Evolutionary conservation across 2,329 filamentous ascomycete species (phyloP), one percentile per base, ranked within the genome.

Genomic region (Furcasterigmium sp.): DNA sequence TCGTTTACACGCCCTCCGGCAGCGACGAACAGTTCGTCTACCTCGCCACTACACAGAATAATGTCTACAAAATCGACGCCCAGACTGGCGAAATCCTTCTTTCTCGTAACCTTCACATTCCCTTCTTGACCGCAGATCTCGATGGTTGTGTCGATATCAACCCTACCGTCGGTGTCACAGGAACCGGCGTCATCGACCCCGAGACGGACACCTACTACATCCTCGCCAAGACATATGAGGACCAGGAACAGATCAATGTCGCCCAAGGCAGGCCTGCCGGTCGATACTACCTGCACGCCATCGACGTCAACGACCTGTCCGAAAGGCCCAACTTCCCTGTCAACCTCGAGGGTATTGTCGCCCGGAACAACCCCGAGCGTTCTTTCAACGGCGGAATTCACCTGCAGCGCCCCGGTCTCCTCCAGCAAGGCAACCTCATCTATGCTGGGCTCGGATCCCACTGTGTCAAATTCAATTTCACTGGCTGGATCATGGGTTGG

Each of bases 21-120:
- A 65, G 66, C 17, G 59, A 58, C 3, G 64, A 64, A 9, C 76
- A 80, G 58, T 76, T 72, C 43, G 67, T 81, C 30, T 80, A 73
- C 50, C 57, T 78, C 10, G 69, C 77, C 2, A 79, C 76, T 1
- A 75, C 74, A 0, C 74, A 78, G 52, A 80, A 80, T 56, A 78
- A 76, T 40, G 55, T 79, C 7, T 77, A 78, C 55, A 78, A 76
- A 47, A 57, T 80, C 25, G 64, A 80, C 51, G 73, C 73, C 1
- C 72, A 73, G 52, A 77, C 73, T 0, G 76, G 76, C 18, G 64
- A 59, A 3, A 73, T 79, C 18, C 50, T 79, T n/a, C 54, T 59
- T 1, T 63, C 60, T 1, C 60, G 73, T 8, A 76, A 69, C 20
- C 60, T 80, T 0, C 65, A 67, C 39, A 65, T 70, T 17, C 73